phyloP scores from a whole-genome alignment of 345 rosid species.

The Brassica nigra region DNA sequence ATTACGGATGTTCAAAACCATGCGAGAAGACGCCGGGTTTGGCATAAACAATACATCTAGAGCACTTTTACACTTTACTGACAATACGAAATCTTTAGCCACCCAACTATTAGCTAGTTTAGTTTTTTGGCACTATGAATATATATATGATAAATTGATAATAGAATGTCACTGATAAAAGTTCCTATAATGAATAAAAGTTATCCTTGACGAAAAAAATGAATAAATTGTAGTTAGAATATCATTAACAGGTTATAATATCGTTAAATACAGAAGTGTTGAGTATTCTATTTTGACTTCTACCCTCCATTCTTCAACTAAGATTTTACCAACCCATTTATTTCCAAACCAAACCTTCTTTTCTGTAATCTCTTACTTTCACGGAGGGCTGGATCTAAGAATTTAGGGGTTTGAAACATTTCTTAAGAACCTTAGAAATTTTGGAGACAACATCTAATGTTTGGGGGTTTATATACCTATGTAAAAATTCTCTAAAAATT shows the following conservation, averaged over 20 bases:
- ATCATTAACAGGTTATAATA: slow-evolving; percentile 6
- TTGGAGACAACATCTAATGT: no score
- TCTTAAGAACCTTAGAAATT: no score
- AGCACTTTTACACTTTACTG: background rate
- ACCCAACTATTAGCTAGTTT: background rate
- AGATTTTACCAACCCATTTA: slow-evolving; percentile 8
- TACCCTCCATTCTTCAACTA: slow-evolving; percentile 4
- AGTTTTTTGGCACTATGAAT: slow-evolving; percentile 14
- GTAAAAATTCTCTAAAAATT: no score
- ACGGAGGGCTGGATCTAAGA: background rate
- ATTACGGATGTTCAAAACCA: background rate
- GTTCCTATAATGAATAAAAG: background rate
- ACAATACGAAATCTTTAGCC: background rate
- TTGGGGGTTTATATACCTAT: no score
- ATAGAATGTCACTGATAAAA: background rate
- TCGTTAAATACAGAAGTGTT: background rate
- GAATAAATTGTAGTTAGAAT: slow-evolving; percentile 10
- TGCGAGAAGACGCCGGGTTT: background rate
- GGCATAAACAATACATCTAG: background rate
- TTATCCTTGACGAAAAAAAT: background rate
- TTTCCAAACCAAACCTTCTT: slow-evolving; percentile 17
- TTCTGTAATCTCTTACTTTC: background rate
- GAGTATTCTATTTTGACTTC: slow-evolving; percentile 23
- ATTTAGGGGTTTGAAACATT: no score
- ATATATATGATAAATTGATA: background rate